Evolutionary conservation across 2,329 filamentous ascomycete species (phyloP).

Genomic region (Bimuria novae-zelandiae): DNA sequence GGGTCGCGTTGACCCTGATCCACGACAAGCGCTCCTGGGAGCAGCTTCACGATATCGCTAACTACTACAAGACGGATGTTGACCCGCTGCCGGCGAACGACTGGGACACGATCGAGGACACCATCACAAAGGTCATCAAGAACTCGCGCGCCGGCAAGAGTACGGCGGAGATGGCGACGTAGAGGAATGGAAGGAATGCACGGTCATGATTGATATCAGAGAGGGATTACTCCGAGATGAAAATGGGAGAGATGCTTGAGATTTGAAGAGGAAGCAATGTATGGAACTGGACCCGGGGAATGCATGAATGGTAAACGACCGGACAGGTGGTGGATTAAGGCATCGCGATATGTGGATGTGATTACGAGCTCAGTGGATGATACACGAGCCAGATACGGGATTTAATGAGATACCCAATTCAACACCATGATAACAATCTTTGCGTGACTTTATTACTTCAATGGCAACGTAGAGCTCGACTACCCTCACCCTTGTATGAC

Average conservation of each 20-base stretch:
- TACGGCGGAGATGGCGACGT: conserved; percentile 46
- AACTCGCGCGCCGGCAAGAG: conserved; percentile 47
- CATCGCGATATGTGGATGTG: neutral
- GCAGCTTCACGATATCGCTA: conserved; percentile 78
- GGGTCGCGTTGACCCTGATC: conserved; percentile 94
- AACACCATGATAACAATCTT: too few relatives aligned
- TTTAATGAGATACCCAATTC: conserved; percentile 8
- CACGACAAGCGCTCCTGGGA: conserved; percentile 82
- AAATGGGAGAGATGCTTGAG: neutral
- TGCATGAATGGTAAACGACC: neutral
- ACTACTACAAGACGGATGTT: conserved; percentile 79
- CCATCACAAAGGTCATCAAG: conserved; percentile 69
- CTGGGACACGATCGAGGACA: conserved; percentile 86
- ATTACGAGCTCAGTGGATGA: neutral
- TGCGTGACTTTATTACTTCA: too few relatives aligned
- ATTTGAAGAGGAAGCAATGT: neutral
- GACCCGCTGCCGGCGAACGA: conserved; percentile 81
- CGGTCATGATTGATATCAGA: conserved; percentile 1
- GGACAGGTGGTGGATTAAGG: too few relatives aligned
- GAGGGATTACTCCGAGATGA: neutral
- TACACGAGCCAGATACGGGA: neutral
- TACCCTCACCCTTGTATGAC: too few relatives aligned
- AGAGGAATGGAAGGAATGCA: conserved; percentile 13
- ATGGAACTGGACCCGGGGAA: neutral
- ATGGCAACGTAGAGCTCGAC: too few relatives aligned